Conservation (phyloP, 163 green algal genomes). For the Scenedesmus sp. region DNA sequence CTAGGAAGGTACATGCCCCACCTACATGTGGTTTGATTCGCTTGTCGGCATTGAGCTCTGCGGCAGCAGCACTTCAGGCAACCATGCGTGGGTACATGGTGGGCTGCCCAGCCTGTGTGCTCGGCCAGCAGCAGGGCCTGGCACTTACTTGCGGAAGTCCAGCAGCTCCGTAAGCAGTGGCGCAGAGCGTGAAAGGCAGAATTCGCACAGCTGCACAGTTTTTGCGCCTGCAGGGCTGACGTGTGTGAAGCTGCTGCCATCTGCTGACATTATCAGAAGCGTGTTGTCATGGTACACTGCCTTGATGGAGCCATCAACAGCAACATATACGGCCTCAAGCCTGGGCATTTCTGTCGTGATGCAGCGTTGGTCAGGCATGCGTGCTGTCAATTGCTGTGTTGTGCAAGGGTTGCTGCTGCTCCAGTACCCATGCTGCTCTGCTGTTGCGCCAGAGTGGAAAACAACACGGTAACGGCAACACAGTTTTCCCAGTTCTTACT, state of each 20-base stretch:
- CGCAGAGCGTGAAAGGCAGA: constrained; percentile 60
- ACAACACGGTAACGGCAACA: not conserved
- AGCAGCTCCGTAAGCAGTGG: constrained; percentile 64
- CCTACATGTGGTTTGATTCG: not conserved
- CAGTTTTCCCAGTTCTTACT: not conserved
- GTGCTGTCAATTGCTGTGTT: not conserved
- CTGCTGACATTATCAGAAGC: constrained; percentile 65
- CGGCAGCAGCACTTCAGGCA: not conserved
- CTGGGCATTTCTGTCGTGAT: not conserved
- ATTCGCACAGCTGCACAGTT: constrained; percentile 71
- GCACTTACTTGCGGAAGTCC: constrained; percentile 68
- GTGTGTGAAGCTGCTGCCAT: constrained; percentile 58
- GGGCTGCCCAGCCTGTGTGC: not conserved
- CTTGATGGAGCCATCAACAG: constrained; percentile 65
- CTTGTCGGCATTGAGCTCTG: not conserved
- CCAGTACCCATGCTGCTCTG: not conserved
- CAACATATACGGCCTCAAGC: constrained; percentile 61
- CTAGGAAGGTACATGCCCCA: not conserved
- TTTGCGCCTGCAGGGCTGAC: constrained; percentile 15
- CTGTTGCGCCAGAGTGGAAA: not conserved
- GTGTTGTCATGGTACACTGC: constrained; percentile 74
- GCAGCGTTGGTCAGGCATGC: not conserved
- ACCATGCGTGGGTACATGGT: not conserved
- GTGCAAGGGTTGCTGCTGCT: constrained; percentile 7
- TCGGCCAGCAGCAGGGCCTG: not conserved